phyloP scores from a whole-genome alignment of 108 stramenopile genomes.

The Epithemia pelagica region DNA sequence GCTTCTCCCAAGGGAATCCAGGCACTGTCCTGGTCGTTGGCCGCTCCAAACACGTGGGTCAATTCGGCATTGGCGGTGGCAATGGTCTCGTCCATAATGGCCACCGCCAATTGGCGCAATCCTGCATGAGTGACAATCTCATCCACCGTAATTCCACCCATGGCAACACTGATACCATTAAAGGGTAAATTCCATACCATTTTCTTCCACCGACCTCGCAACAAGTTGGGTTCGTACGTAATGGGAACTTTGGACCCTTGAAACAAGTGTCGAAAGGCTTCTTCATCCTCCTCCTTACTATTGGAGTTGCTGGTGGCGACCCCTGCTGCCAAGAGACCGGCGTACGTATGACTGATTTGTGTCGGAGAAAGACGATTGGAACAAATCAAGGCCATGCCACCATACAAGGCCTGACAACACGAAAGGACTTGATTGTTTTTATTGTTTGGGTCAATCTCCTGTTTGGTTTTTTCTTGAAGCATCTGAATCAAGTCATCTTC shows the following conservation, averaged over 20 bases:
- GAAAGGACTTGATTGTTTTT: conserved; percentile 14
- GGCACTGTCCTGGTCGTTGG: background rate
- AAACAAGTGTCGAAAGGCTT: conserved; percentile 53
- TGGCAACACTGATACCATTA: conserved; percentile 77
- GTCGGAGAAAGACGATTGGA: conserved; percentile 64
- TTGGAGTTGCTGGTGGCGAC: conserved; percentile 24
- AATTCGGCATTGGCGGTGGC: conserved; percentile 78
- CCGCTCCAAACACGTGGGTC: conserved; percentile 25
- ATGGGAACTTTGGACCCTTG: conserved; percentile 42
- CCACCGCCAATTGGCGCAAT: conserved; percentile 52
- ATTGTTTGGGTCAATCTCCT: background rate
- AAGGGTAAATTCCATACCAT: conserved; percentile 84
- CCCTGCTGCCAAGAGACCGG: conserved; percentile 48
- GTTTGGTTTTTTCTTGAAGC: conserved; percentile 20
- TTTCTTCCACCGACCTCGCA: conserved; percentile 75
- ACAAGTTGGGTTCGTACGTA: conserved; percentile 46
- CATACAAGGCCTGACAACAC: conserved; percentile 67
- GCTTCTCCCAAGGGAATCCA: conserved; percentile 17
- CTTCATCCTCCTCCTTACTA: conserved; percentile 29
- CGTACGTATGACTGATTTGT: conserved; percentile 57
- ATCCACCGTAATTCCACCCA: conserved; percentile 85
- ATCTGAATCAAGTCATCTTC: conserved; percentile 63
- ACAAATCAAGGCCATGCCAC: conserved; percentile 79
- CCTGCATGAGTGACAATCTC: conserved; percentile 68
- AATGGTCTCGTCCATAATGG: conserved; percentile 74